Base-by-base conservation (phyloP, 768 basidiomycete species). In the Cystoderma amianthinum region DNA sequence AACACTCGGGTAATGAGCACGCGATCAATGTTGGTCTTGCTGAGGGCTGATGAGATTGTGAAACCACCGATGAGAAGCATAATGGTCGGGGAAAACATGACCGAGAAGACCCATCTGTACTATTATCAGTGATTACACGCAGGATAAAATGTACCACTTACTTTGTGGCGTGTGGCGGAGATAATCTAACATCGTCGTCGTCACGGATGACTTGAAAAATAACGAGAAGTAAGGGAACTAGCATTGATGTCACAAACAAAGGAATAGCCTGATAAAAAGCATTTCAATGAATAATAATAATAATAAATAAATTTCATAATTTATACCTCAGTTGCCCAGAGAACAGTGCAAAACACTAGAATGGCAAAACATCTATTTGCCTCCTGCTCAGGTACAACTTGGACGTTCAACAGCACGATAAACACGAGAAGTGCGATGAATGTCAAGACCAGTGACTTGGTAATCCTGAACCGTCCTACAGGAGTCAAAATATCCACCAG, bases 1-100 rank as follows among this genome's bases (percentile, higher is more conserved):
- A 99, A 74, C 32, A 98, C 81, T 20, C 87, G 78, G 3, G 93
- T 94, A 46, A 98, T 93, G 36, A 97, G 59, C 43, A 97, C 78
- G 17, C 84, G 78, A 64, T 98, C 96, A 46, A 98, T 91, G 48
- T 86, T 86, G 4, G 94, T 94, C 68, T 97, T 98, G 65, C 85
- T 88, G 17, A 99, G 67, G 0, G 94, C 96, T 7, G 94, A 92
- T 0, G 96, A 92, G 48, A 98, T 95, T 6, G 95, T 98, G 71
- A 98, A 95, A 21, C 96, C 95, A 7, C 93, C 93, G 49, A 95
- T 90, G 38, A 98, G 82, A 24, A 99, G 85, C 90, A 97, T 95
- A 61, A 99, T 96, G 0, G 94, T 99, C 0, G 93, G 90, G 0
- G 88, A 88, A 63, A 99, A 97, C 92, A 98, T 98, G 37, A 80